Conservation (phyloP, 1,139 yeast genomes). For the Schwanniomyces etchellsii region DNA sequence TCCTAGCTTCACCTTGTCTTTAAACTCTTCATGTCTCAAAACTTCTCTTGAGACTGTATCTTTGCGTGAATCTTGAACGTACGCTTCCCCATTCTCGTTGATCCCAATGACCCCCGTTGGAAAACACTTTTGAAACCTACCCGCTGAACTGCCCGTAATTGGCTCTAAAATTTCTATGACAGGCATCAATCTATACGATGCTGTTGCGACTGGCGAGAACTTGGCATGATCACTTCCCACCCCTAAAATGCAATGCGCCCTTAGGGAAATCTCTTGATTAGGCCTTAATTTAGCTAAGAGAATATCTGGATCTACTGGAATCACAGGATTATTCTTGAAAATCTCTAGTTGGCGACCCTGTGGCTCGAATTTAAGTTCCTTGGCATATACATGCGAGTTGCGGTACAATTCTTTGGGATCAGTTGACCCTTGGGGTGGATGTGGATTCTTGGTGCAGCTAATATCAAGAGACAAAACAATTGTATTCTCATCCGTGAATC, state of each 20-base stretch:
- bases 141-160: slow-evolving; percentile 72
- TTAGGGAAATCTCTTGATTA: slow-evolving; percentile 88
- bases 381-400: slow-evolving; percentile 83
- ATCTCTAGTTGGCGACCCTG: slow-evolving; percentile 78
- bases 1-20: slow-evolving; percentile 85
- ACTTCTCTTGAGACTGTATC: slow-evolving; percentile 98
- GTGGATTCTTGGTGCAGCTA: slow-evolving; percentile 77
- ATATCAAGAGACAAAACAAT: slow-evolving; percentile 78
- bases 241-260: slow-evolving; percentile 90
- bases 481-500: slow-evolving; percentile 83
- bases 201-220: slow-evolving; percentile 95
- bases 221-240: slow-evolving; percentile 95
- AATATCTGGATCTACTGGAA: slow-evolving; percentile 81
- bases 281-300: slow-evolving; percentile 90
- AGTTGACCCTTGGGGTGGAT: slow-evolving; percentile 73
- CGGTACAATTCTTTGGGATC: slow-evolving; percentile 80
- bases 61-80: slow-evolving; percentile 79
- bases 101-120: slow-evolving; percentile 90
- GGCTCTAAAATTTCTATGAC: slow-evolving; percentile 73
- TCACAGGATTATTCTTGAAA: slow-evolving; percentile 65
- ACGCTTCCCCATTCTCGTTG: slow-evolving; percentile 64
- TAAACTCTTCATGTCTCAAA: slow-evolving; percentile 84
- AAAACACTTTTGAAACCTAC: slow-evolving; percentile 80
- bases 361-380: slow-evolving; percentile 84
- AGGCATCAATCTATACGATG: slow-evolving; percentile 95